Evolutionary conservation across 352 stramenopile genomes (phyloP).

Genomic region (Thalassiosira livingstoniorum): DNA sequence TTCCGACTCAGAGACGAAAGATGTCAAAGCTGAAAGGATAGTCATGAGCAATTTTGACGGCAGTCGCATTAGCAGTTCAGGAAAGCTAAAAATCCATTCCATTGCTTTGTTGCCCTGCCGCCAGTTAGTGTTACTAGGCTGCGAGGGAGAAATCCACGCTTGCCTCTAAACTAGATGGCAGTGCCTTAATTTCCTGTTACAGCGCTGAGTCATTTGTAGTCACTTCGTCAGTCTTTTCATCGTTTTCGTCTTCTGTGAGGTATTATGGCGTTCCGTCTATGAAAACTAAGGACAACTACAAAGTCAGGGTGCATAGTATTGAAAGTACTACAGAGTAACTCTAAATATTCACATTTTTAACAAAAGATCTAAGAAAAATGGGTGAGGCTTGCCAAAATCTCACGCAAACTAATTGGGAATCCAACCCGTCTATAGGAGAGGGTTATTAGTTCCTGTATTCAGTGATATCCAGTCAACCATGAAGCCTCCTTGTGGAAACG

Average conservation of each 20-base stretch:
- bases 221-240: no score
- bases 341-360: no score
- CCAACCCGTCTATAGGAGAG: not conserved
- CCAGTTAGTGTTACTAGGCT: slow-evolving; percentile 48
- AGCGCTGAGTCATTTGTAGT: no score
- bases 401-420: no score
- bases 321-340: no score
- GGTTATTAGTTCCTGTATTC: not conserved
- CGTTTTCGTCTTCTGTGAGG: no score
- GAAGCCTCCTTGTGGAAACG: not conserved
- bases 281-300: no score
- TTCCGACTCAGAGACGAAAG: not conserved
- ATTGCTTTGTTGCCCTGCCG: slow-evolving; percentile 42
- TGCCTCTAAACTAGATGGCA: slow-evolving; percentile 40
- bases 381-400: no score
- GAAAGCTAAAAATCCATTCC: slow-evolving; percentile 44
- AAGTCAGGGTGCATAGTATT: no score
- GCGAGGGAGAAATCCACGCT: slow-evolving; percentile 46
- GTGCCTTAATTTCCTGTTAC: no score
- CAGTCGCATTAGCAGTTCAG: slow-evolving; percentile 42
- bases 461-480: not conserved
- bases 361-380: no score
- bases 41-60: slow-evolving; percentile 52
- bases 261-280: no score
- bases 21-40: slow-evolving; percentile 39